Conservation (phyloP, 352 stramenopile genomes). For the Blastocystis sp. region DNA sequence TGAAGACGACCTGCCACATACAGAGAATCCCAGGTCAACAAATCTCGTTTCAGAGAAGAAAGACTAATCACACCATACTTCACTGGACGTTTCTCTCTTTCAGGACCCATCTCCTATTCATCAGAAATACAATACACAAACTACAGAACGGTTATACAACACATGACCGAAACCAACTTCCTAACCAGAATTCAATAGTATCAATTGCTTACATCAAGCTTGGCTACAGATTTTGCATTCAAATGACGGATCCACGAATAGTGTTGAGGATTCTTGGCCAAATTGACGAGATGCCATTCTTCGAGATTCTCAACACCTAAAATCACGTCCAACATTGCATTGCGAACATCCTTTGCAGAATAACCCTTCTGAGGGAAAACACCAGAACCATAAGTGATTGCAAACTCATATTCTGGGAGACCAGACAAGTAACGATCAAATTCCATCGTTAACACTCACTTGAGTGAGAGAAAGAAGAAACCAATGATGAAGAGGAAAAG, state of each 20-base stretch:
- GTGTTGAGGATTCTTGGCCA: conserved; percentile 25
- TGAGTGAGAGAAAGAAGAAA: too few relatives aligned
- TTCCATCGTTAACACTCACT: not conserved
- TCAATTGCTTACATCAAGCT: not conserved
- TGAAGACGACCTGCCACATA: conserved; percentile 59
- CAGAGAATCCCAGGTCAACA: conserved; percentile 38
- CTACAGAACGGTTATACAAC: conserved; percentile 31
- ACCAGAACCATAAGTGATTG: conserved; percentile 47
- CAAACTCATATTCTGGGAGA: conserved; percentile 41
- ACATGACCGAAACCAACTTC: conserved; percentile 39
- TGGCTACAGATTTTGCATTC: not conserved
- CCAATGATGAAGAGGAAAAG: too few relatives aligned
- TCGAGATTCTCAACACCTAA: conserved; percentile 10
- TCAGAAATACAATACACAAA: not conserved
- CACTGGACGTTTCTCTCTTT: not conserved
- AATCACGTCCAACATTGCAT: conserved; percentile 59
- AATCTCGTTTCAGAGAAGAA: conserved; percentile 23
- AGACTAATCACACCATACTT: conserved; percentile 57
- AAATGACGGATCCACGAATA: conserved; percentile 48
- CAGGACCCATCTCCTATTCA: conserved; percentile 34
- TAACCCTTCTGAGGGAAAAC: conserved; percentile 48
- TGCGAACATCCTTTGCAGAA: conserved; percentile 42
- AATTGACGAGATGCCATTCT: conserved; percentile 13
- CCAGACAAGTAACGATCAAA: conserved; percentile 28
- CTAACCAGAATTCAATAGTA: not conserved